Conservation (phyloP, 2,329 filamentous ascomycete genomes). For the Dothistroma septosporum region DNA sequence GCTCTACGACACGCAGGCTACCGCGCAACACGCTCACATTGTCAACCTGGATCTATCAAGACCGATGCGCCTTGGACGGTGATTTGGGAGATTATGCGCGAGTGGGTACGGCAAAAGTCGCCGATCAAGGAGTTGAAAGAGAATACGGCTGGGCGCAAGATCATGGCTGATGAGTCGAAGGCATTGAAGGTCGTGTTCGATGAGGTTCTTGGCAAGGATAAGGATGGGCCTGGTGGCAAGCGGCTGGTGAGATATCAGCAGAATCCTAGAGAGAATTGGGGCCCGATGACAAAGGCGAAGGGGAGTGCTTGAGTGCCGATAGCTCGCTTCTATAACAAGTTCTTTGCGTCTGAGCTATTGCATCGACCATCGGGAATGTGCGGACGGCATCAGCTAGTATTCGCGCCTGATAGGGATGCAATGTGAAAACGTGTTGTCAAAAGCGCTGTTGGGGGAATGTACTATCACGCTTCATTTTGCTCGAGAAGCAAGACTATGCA, state of each 20-base stretch:
- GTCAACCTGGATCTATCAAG: slow-evolving; percentile 83
- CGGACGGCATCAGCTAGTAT: no score
- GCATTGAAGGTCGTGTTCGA: slow-evolving; percentile 70
- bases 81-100: slow-evolving; percentile 88
- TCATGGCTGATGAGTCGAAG: slow-evolving; percentile 41
- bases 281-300: slow-evolving; percentile 63
- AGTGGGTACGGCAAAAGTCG: slow-evolving; percentile 78
- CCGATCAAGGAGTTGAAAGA: slow-evolving; percentile 73
- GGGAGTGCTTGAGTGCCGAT: slow-evolving; percentile 21
- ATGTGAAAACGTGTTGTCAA: no score
- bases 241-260: slow-evolving; percentile 81
- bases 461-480: no score
- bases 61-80: slow-evolving; percentile 88
- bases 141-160: slow-evolving; percentile 65
- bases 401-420: no score
- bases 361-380: not conserved
- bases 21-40: slow-evolving; percentile 77
- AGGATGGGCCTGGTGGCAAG: slow-evolving; percentile 46
- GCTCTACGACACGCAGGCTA: slow-evolving; percentile 80
- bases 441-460: no score
- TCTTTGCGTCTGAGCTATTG: not conserved
- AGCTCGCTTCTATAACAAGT: not conserved
- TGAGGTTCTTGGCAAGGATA: slow-evolving; percentile 69
- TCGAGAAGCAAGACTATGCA: no score
- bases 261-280: slow-evolving; percentile 92